A percentile compares a stretch with the other conserved stretches of the same genome.
Conservation (phyloP, 1,284 basidiomycete genomes). For the Cryptococcus deneoformans region DNA sequence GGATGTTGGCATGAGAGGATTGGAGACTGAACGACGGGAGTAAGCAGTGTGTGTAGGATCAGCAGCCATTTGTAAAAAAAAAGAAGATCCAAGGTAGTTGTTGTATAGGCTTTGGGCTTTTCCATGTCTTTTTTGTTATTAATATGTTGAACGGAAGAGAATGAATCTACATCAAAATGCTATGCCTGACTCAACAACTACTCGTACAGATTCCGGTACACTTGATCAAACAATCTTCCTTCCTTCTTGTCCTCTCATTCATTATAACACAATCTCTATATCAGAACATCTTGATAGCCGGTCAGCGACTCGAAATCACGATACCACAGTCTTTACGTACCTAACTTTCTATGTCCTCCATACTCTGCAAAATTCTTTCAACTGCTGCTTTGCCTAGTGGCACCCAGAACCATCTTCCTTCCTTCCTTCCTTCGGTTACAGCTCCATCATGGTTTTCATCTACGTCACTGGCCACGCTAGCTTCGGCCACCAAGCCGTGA, state of each 20-base stretch:
- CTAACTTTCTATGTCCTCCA: conserved; percentile 14
- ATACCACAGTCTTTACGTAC: not conserved
- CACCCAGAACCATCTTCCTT: conserved; percentile 66
- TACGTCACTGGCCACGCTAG: conserved; percentile 56
- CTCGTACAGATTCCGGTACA: no score
- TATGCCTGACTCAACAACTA: no score
- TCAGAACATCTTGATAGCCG: no score
- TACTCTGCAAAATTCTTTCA: conserved; percentile 41
- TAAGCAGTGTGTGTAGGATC: not conserved
- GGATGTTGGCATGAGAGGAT: conserved; percentile 22
- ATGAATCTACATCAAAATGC: no score
- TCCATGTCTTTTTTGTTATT: not conserved
- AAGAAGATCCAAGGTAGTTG: not conserved
- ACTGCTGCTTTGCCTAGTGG: conserved; percentile 66
- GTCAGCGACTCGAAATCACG: not conserved
- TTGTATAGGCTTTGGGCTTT: not conserved
- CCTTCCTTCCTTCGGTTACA: conserved; percentile 43
- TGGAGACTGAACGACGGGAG: not conserved
- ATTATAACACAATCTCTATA: no score
- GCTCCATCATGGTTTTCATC: conserved; percentile 64
- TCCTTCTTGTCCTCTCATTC: no score
- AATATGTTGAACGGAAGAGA: no score
- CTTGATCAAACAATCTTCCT: no score
- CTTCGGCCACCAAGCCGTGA: conserved; percentile 70
- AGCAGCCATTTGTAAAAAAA: not conserved